Conservation (phyloP, 257 asterid genomes). For the Perilla frutescens region DNA sequence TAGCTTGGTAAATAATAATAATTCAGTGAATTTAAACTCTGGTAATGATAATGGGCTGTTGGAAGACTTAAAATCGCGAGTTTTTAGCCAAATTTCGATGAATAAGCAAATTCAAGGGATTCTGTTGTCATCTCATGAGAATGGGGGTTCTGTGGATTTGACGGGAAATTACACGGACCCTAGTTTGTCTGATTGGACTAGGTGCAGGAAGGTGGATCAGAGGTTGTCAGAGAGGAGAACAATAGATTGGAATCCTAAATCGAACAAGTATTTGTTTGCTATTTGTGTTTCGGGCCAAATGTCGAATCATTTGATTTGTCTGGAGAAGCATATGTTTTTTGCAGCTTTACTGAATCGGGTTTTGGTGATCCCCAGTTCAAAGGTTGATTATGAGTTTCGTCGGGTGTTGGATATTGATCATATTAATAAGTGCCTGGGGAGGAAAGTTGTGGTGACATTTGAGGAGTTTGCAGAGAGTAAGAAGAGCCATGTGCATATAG, state of each 20-base stretch:
- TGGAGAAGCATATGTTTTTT: slow-evolving; percentile 95
- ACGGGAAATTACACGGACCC: slow-evolving; percentile 56
- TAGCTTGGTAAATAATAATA: slow-evolving; percentile 30
- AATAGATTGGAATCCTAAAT: slow-evolving; percentile 80
- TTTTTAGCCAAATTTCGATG: slow-evolving; percentile 68
- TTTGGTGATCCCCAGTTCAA: slow-evolving; percentile 85
- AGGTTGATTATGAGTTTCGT: slow-evolving; percentile 81
- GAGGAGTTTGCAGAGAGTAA: slow-evolving; percentile 74
- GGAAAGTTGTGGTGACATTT: slow-evolving; percentile 81
- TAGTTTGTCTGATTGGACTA: slow-evolving; percentile 48
- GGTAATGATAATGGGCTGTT: slow-evolving; percentile 29
- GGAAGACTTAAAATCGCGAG: slow-evolving; percentile 60
- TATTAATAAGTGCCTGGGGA: slow-evolving; percentile 80
- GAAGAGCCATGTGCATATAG: slow-evolving; percentile 71
- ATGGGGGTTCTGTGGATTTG: slow-evolving; percentile 41
- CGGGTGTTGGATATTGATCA: slow-evolving; percentile 83
- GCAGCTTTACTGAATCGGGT: slow-evolving; percentile 83
- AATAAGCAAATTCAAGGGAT: slow-evolving; percentile 75
- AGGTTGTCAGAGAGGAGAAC: slow-evolving; percentile 65
- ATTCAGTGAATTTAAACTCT: slow-evolving; percentile 39
- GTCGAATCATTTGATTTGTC: slow-evolving; percentile 95
- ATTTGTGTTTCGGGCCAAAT: slow-evolving; percentile 93
- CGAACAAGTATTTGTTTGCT: slow-evolving; percentile 81
- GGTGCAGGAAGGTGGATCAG: slow-evolving; percentile 75
- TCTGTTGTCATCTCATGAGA: slow-evolving; percentile 72